phyloP scores from a whole-genome alignment of 1,284 basidiomycete species.

The Rhodotorula sp. region DNA sequence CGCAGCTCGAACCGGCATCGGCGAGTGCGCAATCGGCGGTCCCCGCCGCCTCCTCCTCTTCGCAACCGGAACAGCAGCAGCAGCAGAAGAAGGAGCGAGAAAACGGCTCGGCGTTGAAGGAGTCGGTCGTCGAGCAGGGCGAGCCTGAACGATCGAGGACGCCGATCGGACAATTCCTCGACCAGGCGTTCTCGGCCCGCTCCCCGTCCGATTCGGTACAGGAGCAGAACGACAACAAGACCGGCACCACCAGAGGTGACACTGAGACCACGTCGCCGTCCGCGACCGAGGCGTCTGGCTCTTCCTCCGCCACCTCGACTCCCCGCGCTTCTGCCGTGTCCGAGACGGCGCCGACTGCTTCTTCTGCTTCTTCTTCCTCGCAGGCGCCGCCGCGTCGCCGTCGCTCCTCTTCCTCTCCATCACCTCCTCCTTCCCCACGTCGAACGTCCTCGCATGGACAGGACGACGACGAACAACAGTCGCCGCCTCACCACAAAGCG shows the following conservation, averaged over 20 bases:
- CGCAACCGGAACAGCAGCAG: conserved; percentile 49
- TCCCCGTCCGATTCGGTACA: not conserved
- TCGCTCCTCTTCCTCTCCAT: not conserved
- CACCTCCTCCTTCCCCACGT: conserved; percentile 7
- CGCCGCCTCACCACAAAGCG: not conserved
- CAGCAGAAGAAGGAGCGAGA: conserved; percentile 21
- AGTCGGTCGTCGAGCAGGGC: conserved; percentile 12
- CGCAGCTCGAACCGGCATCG: conserved; percentile 53
- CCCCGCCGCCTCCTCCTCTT: not conserved
- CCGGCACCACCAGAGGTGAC: not conserved
- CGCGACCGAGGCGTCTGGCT: not conserved
- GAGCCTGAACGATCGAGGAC: not conserved
- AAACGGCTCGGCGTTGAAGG: not conserved
- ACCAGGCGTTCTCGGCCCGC: conserved; percentile 5
- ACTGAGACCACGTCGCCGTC: not conserved
- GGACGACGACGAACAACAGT: not conserved
- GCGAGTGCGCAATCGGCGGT: conserved; percentile 56
- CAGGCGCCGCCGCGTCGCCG: conserved; percentile 43
- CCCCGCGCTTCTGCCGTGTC: not conserved
- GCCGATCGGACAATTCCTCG: conserved; percentile 10
- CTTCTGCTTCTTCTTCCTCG: conserved; percentile 32
- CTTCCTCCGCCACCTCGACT: not conserved
- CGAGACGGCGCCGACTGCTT: not conserved
- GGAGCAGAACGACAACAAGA: not conserved
- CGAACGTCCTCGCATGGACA: conserved; percentile 6